A percentile compares a stretch with the other conserved stretches of the same genome.
These are phyloP conservation scores for Plasmodium adleri DNA, from an alignment of 169 alveolate genomes.

Conservation along the genomic window DNA sequence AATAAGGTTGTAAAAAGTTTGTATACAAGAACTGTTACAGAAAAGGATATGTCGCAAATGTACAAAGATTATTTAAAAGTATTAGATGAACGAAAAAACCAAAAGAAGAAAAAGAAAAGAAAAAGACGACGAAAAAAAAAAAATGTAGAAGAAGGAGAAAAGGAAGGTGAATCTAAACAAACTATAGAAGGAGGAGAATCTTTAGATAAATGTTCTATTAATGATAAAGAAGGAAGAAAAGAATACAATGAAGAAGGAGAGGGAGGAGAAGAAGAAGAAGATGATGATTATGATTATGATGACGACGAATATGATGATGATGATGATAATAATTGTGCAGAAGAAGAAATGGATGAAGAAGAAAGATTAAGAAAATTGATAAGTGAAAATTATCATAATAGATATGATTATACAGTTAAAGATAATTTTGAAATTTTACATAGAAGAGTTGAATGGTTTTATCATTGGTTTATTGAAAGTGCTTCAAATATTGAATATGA, in stretches of 20 bases:
- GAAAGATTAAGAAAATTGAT: not conserved
- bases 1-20: conserved; percentile 17
- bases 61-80: conserved; percentile 36
- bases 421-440: conserved; percentile 63
- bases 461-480: conserved; percentile 83
- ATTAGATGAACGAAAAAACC: conserved; percentile 21
- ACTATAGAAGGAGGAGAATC: not conserved
- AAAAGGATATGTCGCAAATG: conserved; percentile 49
- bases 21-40: conserved; percentile 38
- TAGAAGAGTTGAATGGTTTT: conserved; percentile 82
- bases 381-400: conserved; percentile 10
- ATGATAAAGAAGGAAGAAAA: not conserved
- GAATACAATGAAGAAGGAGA: not conserved
- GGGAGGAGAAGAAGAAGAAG: not conserved
- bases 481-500: conserved; percentile 81
- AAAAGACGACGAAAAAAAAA: not conserved
- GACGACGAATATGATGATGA: not conserved
- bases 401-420: conserved; percentile 58
- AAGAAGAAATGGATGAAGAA: not conserved
- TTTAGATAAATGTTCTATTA: not conserved
- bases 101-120: not conserved
- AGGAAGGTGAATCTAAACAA: not conserved
- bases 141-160: not conserved
- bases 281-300: not conserved
- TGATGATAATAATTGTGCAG: not conserved